phyloP scores from a whole-genome alignment of 495 filamentous ascomycete species.

The Daldinia grandis region DNA sequence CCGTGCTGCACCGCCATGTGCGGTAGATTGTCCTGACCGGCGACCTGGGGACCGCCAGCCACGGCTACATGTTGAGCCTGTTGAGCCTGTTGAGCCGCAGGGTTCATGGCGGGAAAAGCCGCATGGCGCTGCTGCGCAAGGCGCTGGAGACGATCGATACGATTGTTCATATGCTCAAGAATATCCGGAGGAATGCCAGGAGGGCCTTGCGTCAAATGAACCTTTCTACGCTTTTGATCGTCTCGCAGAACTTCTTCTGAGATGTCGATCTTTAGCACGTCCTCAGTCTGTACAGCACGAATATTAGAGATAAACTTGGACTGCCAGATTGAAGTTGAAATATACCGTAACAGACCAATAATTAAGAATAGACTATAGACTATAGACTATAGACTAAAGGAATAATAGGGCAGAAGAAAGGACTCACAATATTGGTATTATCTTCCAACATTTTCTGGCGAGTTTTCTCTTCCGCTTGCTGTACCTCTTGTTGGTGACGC shows the following conservation, averaged over 20 bases:
- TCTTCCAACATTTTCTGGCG: slow-evolving; percentile 64
- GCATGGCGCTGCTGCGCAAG: background rate
- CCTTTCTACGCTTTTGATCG: slow-evolving; percentile 33
- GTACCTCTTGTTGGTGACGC: slow-evolving; percentile 72
- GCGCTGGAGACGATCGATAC: no score
- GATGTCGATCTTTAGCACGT: slow-evolving; percentile 65
- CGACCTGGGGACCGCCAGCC: background rate
- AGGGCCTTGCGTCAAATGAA: background rate
- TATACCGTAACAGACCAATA: background rate
- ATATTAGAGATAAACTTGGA: slow-evolving; percentile 1
- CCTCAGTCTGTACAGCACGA: slow-evolving; percentile 43
- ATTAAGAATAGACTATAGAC: no score
- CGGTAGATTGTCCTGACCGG: no score
- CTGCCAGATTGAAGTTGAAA: background rate
- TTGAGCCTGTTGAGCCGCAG: background rate
- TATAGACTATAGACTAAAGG: background rate
- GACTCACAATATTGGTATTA: slow-evolving; percentile 63
- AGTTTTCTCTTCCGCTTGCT: slow-evolving; percentile 67
- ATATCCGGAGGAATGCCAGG: no score
- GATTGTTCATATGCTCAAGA: no score
- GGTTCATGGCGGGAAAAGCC: background rate
- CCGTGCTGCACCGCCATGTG: no score
- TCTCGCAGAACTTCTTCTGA: slow-evolving; percentile 63
- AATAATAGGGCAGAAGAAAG: background rate
- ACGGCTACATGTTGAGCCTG: background rate